A percentile compares a stretch with the other conserved stretches of the same genome.
These are phyloP conservation scores for Termitomyces sp. DNA, from an alignment of 768 basidiomycete species.

Conservation along the genomic window DNA sequence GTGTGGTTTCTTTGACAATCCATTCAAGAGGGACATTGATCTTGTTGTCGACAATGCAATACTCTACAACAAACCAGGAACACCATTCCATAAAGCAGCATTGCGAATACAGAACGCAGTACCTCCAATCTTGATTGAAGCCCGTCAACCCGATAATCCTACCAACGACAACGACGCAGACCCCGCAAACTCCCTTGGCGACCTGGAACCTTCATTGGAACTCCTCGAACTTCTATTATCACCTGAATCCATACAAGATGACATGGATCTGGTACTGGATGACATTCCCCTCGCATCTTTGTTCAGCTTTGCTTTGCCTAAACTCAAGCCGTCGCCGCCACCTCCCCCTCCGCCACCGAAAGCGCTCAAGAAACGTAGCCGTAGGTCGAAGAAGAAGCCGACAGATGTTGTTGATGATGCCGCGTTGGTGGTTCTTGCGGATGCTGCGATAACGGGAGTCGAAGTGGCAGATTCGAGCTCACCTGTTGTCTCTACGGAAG, in stretches of 20 bases:
- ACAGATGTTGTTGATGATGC: not conserved
- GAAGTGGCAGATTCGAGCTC: not conserved
- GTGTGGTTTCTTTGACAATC: not conserved
- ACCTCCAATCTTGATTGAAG: constrained; percentile 37
- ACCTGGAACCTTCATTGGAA: constrained; percentile 69
- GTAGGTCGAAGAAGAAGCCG: constrained; percentile 31
- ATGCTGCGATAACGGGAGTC: not conserved
- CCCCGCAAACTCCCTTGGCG: constrained; percentile 41
- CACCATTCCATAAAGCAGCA: constrained; percentile 67
- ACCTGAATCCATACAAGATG: constrained; percentile 46
- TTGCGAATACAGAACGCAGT: constrained; percentile 47
- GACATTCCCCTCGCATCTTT: constrained; percentile 62
- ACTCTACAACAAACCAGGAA: constrained; percentile 78
- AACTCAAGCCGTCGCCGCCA: constrained; percentile 57
- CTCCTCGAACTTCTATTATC: constrained; percentile 55
- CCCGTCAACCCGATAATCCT: constrained; percentile 23
- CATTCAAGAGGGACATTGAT: constrained; percentile 65
- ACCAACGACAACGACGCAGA: not conserved
- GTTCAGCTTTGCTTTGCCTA: constrained; percentile 64
- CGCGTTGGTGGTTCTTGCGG: no score
- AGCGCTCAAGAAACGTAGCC: constrained; percentile 33
- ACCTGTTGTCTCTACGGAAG: constrained; percentile 11
- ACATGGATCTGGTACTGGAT: constrained; percentile 51
- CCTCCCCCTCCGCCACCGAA: constrained; percentile 44
- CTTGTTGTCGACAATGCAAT: constrained; percentile 86